phyloP scores from a whole-genome alignment of 139 green algal species.

The Tetraselmis chui region DNA sequence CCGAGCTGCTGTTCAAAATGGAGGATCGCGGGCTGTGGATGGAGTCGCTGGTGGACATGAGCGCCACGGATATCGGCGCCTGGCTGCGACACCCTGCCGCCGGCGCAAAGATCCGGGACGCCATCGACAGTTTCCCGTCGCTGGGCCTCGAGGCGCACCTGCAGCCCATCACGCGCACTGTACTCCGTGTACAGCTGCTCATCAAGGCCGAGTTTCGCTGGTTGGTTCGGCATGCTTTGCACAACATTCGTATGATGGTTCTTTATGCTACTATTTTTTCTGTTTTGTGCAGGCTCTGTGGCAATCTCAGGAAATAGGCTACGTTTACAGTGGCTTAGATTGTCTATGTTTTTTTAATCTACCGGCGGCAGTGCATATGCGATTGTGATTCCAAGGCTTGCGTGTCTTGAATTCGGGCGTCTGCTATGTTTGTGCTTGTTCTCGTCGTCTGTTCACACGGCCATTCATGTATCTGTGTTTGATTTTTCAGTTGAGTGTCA shows the following conservation, averaged over 20 bases:
- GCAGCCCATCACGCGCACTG: slow-evolving; percentile 91
- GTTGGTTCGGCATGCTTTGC: too few species aligned
- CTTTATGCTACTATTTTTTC: too few species aligned
- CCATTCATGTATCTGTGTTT: too few species aligned
- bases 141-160: slow-evolving; percentile 70
- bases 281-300: slow-evolving; percentile 15
- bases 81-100: slow-evolving; percentile 72
- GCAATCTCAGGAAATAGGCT: slow-evolving; percentile 18
- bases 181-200: slow-evolving; percentile 75
- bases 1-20: slow-evolving; percentile 81
- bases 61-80: not conserved
- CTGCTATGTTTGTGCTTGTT: too few species aligned
- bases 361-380: too few species aligned
- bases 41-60: slow-evolving; percentile 79
- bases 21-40: slow-evolving; percentile 66
- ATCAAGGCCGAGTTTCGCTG: slow-evolving; percentile 63
- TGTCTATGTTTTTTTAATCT: not conserved
- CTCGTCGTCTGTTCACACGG: too few species aligned
- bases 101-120: slow-evolving; percentile 45
- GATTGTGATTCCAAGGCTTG: too few species aligned
- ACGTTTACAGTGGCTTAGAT: slow-evolving; percentile 3
- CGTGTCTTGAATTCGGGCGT: too few species aligned
- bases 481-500: too few species aligned
- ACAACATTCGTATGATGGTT: too few species aligned
- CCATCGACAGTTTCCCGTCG: slow-evolving; percentile 65